Evolutionary conservation across 75 land plant species (phyloP), one percentile per base, ranked within the genome.

Genomic region (Selaginella tamariscina): DNA sequence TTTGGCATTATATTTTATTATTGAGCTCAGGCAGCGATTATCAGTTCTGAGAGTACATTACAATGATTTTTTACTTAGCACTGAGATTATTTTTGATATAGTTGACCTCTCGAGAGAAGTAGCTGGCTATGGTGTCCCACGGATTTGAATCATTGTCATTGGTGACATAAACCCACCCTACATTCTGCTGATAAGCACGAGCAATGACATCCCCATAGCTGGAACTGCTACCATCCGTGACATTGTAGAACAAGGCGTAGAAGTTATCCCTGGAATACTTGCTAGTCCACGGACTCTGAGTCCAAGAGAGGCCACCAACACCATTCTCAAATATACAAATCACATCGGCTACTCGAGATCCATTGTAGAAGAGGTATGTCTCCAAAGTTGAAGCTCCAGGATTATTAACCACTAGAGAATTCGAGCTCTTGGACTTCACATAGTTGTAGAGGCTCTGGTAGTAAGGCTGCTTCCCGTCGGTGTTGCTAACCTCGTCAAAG

Each of bases 81-180:
- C n/a, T n/a, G n/a, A n/a, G n/a, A n/a, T n/a, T n/a, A n/a, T n/a
- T n/a, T n/a, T n/a, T n/a, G 65, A 64, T 64, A 32, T 64, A 64
- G 65, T 2, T 1, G n/a, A 67, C 54, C 24, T 67, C 68, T n/a
- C 5, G 1, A 23, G 54, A 39, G 60, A 67, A 33, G 54, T 67
- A 67, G 24, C 54, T 1, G 39, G 68, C 24, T 5, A 67, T n/a
- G 24, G 68, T 67, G 68, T 67, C 68, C 68, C 68, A 67, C 18
- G 68, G 68, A 23, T 67, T 67, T 2, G 68, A 54, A 8, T 26
- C 27, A 18, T 20, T 67, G 54, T 67, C 68, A 33, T 67, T 23
- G 21, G 68, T 67, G 23, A 67, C 68, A 23, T 67, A 67, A 5
- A 67, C 54, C 68, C 68, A 67, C 15, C 68, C 68, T 8, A 23